Base-by-base conservation (phyloP, 2,329 filamentous ascomycete species). In the Trichoderma aggressivum region DNA sequence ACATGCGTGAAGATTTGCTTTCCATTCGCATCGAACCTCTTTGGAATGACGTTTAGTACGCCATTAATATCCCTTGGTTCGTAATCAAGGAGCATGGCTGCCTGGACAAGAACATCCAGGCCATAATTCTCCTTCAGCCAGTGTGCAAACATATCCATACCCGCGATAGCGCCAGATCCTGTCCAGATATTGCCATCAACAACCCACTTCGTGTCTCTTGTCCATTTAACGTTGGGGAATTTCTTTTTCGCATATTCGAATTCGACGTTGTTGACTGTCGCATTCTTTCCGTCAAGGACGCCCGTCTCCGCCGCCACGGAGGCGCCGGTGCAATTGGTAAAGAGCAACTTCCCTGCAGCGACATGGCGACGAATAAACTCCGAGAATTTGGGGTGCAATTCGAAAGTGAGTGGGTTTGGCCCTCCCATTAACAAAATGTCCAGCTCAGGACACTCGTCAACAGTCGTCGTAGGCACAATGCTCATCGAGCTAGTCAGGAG, bases 111-210 rank as follows among this genome's bases (percentile, higher is more conserved):
- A 21, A 80, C 71, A 5, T 79, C 76, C 21, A 75, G 32, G 0
- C 81, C 80, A 73, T 75, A 81, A 2, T 74, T 78, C 61, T 81
- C 76, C 63, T 80, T 80, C 1, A 84, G 68, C 81, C 82, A 84
- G 39, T 82, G 77, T 10, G 81, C 75, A 69, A 82, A 73, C 79
- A 83, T 82, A 21, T 85, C 84, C 76, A 84, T 85, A 0, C 83
- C 84, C 6, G 84, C 83, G 18, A 82, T 75, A 0, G 84, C 82
- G 16, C 84, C 84, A 1, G 79, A 80, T 0, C 80, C 81, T 3
- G 84, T 86, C 84, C 84, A 86, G 34, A 85, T 78, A 47, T 85
- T 84, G 1, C 79, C 81, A 62, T 85, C 82, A 1, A 82, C 70
- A 69, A 84, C 76, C 83, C 84, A 86, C 72, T 85, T 82, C 71